These are phyloP conservation scores for Dillenia suffruticosa DNA, from an alignment of 164 flowering plant species.

Conservation along the genomic window DNA sequence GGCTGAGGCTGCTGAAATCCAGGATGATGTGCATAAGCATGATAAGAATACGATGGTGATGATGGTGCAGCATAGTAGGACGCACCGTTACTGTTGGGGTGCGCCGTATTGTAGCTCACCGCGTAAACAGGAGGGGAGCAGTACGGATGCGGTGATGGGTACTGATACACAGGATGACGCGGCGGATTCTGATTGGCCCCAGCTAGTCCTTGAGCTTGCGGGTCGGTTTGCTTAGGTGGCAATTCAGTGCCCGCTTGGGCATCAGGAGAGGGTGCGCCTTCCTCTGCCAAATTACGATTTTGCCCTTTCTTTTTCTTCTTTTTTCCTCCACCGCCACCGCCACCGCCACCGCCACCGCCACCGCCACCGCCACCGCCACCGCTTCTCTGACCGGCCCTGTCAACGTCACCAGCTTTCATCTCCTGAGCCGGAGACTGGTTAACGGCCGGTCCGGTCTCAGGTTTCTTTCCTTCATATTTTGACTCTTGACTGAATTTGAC, in stretches of 20 bases:
- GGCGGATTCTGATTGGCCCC: constrained; percentile 19
- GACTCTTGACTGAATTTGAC: background rate
- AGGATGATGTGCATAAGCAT: constrained; percentile 25
- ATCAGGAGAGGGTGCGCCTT: constrained; percentile 10
- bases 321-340: constrained; percentile 19
- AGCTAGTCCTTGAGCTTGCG: constrained; percentile 1
- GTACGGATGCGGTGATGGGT: constrained; percentile 13
- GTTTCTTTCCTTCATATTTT: constrained; percentile 11
- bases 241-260: constrained; percentile 6
- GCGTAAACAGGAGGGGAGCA: constrained; percentile 20
- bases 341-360: constrained; percentile 11
- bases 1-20: constrained; percentile 22
- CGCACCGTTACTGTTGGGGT: constrained; percentile 24
- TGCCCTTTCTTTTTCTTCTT: constrained; percentile 37
- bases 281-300: constrained; percentile 7
- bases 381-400: constrained; percentile 5
- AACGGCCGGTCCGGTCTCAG: background rate
- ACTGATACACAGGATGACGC: constrained; percentile 19
- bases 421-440: constrained; percentile 2
- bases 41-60: constrained; percentile 16
- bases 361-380: constrained; percentile 2
- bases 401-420: background rate
- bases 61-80: constrained; percentile 21
- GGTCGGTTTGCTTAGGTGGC: constrained; percentile 3
- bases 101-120: constrained; percentile 35